Base-by-base conservation (phyloP, 179 eudicot species). In the Gypsophila paniculata region DNA sequence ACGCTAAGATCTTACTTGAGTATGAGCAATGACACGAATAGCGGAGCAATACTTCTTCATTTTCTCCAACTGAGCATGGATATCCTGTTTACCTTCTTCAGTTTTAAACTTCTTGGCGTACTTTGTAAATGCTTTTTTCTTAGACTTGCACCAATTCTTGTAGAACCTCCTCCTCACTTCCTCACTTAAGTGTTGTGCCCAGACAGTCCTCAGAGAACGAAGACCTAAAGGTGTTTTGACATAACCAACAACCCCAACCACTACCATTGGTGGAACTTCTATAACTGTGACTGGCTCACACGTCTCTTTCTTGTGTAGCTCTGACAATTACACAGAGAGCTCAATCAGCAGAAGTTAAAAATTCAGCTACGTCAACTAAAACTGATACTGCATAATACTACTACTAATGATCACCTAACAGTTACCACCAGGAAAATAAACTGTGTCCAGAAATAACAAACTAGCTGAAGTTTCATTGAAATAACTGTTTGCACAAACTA, bases 101-200 rank as follows among this genome's bases (percentile, higher is more conserved):
- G 76, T 76, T 44, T 87, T 89, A 53, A 68, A 77, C 76, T 83
- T 89, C 80, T 77, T 86, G 4, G 91, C 77, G 83, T 89, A 89
- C 72, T 89, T 89, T 68, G 86, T 78, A 71, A 89, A 87, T 17
- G 91, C 91, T 88, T 81, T 87, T 86, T 89, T 87, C 90, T 89
- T 89, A 54, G 95, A 87, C 85, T 88, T 90, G 86, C 87, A 82
- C 87, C 87, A 90, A 81, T 89, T 87, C 85, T 86, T 89, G 85
- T 89, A 89, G 78, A 89, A 89, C 80, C 96, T 84, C 55, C 96
- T 87, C 75, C 69, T 89, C 17, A 89, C 61, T 54, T 87, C 96
- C 78, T 89, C 91, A 65, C 96, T 89, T 39, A 87, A 76, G 62
- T 89, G 96, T 70, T 87, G 91, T 39, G 91, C 96, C 96, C 96